Base-by-base conservation (phyloP, 345 rosid genomes). In the Camelina laxa region DNA sequence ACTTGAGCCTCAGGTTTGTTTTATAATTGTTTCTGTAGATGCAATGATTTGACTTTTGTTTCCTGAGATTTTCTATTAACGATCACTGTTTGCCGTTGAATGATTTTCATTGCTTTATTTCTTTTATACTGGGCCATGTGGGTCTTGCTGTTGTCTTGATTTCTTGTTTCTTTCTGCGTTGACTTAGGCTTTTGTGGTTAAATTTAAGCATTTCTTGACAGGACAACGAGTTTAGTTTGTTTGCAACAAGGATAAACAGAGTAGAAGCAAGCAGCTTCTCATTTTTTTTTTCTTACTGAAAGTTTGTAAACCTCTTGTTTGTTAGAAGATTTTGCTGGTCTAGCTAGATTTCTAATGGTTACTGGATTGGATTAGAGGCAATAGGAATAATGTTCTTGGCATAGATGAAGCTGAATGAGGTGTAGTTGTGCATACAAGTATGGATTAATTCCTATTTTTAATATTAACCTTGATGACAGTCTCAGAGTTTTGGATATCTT, bases 1-100 rank as follows among this genome's bases (percentile, higher is more conserved):
- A 54, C 98, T 93, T 21, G 79, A 67, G 49, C 89, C 79, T 4
- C 96, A 89, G 92, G 98, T 63, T 42, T 44, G 50, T 86, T 33
- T 7, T 33, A 59, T 49, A 47, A 45, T 35, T 36, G 30, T 42
- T 17, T 38, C 3, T 38, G 14, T 65, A 31, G 9, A 62, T 62
- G 6, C 30, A 63, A 24, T 63, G 15, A 9, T 24, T 9, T 35
- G 24, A 1, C 21, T 31, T 31, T 38, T 31, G 42, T 57, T 31
- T 31, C 42, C 41, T 57, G 1, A 17, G 35, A 56, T 56, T 27
- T 56, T 55, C 19, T 6, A 6, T 24, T 27, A 55, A 24, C 10
- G 0, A 27, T 27, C 59, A n/a, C 0, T 55, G 2, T 6, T 56
- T 15, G 7, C 20, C 15, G 60, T 6, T 56, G 61, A 56, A 56